phyloP scores from a whole-genome alignment of 345 rosid genomes.

The Boechera divaricarpa region DNA sequence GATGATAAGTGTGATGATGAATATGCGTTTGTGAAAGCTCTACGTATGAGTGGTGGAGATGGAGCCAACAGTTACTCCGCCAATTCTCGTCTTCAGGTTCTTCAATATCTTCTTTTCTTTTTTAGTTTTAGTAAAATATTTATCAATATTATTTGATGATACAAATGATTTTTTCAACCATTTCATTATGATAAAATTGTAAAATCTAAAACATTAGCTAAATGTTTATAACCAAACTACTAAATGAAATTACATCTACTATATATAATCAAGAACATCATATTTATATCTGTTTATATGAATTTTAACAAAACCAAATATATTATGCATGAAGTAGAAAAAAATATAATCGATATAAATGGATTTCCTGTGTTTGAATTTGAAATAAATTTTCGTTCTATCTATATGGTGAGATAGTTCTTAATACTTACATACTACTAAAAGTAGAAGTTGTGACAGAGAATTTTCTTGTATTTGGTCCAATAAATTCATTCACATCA shows the following conservation, averaged over 20 bases:
- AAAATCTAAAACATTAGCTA: not conserved
- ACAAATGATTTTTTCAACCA: not conserved
- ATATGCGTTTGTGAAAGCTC: constrained; percentile 40
- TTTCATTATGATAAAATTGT: not conserved
- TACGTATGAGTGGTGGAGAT: constrained; percentile 45
- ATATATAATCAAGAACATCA: not conserved
- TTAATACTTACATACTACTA: too few relatives aligned
- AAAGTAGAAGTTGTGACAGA: too few relatives aligned
- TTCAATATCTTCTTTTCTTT: not conserved
- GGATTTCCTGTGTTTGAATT: too few relatives aligned
- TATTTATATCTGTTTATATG: not conserved
- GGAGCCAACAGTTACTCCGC: constrained; percentile 44
- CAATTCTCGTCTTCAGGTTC: constrained; percentile 42
- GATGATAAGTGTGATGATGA: constrained; percentile 26
- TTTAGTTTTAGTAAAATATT: not conserved
- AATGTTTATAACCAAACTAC: too few relatives aligned
- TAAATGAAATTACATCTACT: not conserved
- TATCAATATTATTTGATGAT: not conserved
- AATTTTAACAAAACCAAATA: not conserved
- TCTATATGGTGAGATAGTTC: too few relatives aligned
- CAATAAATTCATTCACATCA: too few relatives aligned
- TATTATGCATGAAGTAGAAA: constrained; percentile 5
- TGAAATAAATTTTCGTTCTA: too few relatives aligned
- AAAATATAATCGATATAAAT: too few relatives aligned
- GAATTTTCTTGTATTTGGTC: too few relatives aligned